Evolutionary conservation across 2,329 filamentous ascomycete genomes (phyloP).

Genomic region (Corniculantispora saksenae): DNA sequence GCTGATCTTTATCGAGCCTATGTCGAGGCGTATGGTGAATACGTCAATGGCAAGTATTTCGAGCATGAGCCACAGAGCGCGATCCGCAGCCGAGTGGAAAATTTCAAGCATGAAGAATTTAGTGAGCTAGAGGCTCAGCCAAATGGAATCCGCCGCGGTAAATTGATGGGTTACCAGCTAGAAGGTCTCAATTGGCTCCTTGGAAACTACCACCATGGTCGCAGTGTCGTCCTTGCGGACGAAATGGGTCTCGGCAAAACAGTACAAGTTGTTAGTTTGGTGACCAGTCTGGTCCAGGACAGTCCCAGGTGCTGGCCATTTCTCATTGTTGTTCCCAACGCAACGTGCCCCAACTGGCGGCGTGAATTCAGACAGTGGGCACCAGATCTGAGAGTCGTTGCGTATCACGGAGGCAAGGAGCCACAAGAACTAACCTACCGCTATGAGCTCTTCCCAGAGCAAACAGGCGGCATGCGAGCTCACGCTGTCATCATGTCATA

Average conservation of each 20-base stretch:
- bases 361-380: slow-evolving; percentile 95
- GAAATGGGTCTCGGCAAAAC: slow-evolving; percentile 99
- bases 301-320: slow-evolving; percentile 83
- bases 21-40: slow-evolving; percentile 80
- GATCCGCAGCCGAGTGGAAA: slow-evolving; percentile 67
- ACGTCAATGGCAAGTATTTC: slow-evolving; percentile 77
- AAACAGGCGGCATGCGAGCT: slow-evolving; percentile 69
- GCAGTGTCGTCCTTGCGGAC: slow-evolving; percentile 90
- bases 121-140: slow-evolving; percentile 73
- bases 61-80: slow-evolving; percentile 52
- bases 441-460: slow-evolving; percentile 80
- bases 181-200: slow-evolving; percentile 95
- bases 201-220: slow-evolving; percentile 79
- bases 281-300: slow-evolving; percentile 71
- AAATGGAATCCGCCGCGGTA: slow-evolving; percentile 69
- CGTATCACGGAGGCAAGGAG: slow-evolving; percentile 79
- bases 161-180: slow-evolving; percentile 90
- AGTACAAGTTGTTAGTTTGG: slow-evolving; percentile 83
- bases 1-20: slow-evolving; percentile 76
- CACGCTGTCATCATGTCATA: slow-evolving; percentile 96
- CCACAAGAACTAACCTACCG: slow-evolving; percentile 76
- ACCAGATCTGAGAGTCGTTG: slow-evolving; percentile 82
- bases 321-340: slow-evolving; percentile 88
- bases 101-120: slow-evolving; percentile 68
- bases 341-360: slow-evolving; percentile 96